A percentile compares a stretch with the other conserved stretches of the same genome.
These are phyloP conservation scores for Geranium brycei DNA, from an alignment of 345 rosid genomes.

Conservation along the genomic window DNA sequence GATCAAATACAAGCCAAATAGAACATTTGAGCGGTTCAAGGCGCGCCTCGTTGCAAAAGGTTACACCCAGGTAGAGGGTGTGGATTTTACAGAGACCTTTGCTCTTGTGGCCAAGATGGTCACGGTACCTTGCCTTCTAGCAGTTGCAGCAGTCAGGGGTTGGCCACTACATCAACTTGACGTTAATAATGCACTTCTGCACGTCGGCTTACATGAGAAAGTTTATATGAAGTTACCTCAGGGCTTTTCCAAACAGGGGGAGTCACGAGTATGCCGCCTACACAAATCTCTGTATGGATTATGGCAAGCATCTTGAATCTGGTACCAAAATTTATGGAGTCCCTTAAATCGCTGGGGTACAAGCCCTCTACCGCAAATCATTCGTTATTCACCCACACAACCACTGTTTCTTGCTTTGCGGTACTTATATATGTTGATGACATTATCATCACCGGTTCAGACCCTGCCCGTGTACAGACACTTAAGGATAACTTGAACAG, in stretches of 20 bases:
- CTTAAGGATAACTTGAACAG: too few relatives aligned
- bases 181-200: conserved; percentile 1
- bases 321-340: background rate
- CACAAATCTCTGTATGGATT: too few relatives aligned
- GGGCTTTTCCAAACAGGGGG: too few relatives aligned
- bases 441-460: background rate
- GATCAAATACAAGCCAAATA: too few relatives aligned
- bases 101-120: background rate
- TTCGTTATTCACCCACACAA: too few relatives aligned
- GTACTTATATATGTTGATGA: background rate
- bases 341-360: background rate
- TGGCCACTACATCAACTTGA: background rate
- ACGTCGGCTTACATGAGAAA: background rate
- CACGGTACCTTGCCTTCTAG: background rate
- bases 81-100: conserved; percentile 1
- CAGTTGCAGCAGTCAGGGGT: background rate
- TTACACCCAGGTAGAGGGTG: background rate
- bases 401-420: too few relatives aligned
- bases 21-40: too few relatives aligned
- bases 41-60: background rate
- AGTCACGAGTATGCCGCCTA: too few relatives aligned
- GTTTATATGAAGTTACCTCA: too few relatives aligned
- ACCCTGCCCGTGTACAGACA: background rate
- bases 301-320: background rate
- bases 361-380: background rate